Base-by-base conservation (phyloP, 2,329 filamentous ascomycete species). In the Penicillium sp. region DNA sequence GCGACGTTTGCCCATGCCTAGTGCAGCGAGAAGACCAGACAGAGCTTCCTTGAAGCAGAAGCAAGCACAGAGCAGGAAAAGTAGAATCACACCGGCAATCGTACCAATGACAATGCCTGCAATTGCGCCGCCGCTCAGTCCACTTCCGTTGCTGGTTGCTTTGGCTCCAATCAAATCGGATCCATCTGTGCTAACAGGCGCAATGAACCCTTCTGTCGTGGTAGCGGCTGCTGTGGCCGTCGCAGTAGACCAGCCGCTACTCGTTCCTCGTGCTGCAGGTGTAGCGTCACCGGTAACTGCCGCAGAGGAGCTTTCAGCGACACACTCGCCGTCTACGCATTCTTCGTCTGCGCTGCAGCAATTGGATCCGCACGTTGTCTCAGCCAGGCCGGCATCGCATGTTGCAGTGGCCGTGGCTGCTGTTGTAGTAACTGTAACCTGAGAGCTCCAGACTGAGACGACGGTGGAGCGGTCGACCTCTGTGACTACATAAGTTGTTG, bases 391-490 rank as follows among this genome's bases (percentile, higher is more conserved):
- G 48, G 74, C 73, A 49, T 78, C 76, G 73, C 84, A 87, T 52
- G 71, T 68, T 52, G 68, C 58, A 58, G 69, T 46, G 65, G 65
- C 55, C 55, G 61, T 50, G 1, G 37, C 59, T 44, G 68, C 51
- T 27, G 63, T 57, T 27, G 63, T 57, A 3, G 9, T 69, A 63
- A 10, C 9, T 52, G 70, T 50, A 60, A 71, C 29, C 51, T 68
- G 69, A 41, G 73, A 75, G 69, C 83, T 86, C 70, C 79, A 82
- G 31, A 83, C 79, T 7, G 78, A 79, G 6, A 84, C 86, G 56
- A 77, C 73, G 3, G 83, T 85, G 44, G 80, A 70, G 7, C 79
- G 72, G 52, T 81, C 80, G 13, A 82, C 86, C 67, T 84, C 79
- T n/a, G 72, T 74, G 37, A 61, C 60, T 13, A 82, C 77, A 64